Conservation (phyloP, 345 rosid species). For the Microthlaspi erraticum region DNA sequence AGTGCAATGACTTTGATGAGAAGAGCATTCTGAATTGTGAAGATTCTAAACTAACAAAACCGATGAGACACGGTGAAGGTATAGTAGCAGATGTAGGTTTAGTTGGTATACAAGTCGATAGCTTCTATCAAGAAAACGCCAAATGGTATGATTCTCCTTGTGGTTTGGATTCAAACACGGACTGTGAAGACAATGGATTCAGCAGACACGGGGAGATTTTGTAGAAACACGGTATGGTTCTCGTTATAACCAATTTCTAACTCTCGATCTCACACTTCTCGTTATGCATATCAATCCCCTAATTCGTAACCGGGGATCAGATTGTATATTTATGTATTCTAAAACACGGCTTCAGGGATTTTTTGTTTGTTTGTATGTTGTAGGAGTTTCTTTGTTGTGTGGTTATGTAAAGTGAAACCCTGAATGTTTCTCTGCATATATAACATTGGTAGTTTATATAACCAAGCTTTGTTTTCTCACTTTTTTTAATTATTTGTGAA, state of each 20-base stretch:
- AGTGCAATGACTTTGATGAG: constrained; percentile 87
- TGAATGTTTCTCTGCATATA: constrained; percentile 41
- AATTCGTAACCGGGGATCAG: constrained; percentile 30
- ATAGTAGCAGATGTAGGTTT: constrained; percentile 90
- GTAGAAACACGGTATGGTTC: constrained; percentile 46
- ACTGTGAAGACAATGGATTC: constrained; percentile 86
- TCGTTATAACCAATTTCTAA: constrained; percentile 38
- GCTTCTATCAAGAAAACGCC: constrained; percentile 93
- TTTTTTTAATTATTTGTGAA: neutral
- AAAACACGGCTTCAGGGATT: constrained; percentile 19
- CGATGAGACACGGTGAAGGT: constrained; percentile 65
- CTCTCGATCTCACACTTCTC: constrained; percentile 24
- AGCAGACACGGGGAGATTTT: constrained; percentile 82
- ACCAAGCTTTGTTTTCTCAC: constrained; percentile 8
- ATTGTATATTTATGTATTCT: constrained; percentile 39
- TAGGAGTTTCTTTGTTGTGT: constrained; percentile 37
- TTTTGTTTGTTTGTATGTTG: constrained; percentile 35
- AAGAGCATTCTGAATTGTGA: constrained; percentile 91
- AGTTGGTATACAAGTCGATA: constrained; percentile 89
- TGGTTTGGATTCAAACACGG: constrained; percentile 80
- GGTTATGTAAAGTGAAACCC: constrained; percentile 44
- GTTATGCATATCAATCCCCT: constrained; percentile 20
- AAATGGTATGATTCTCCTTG: constrained; percentile 99
- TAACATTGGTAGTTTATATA: constrained; percentile 32
- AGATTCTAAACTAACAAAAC: constrained; percentile 88